Evolutionary conservation across 371 early-diverging fungal species (phyloP).

Genomic region (Polyrhizophydium stewartii): DNA sequence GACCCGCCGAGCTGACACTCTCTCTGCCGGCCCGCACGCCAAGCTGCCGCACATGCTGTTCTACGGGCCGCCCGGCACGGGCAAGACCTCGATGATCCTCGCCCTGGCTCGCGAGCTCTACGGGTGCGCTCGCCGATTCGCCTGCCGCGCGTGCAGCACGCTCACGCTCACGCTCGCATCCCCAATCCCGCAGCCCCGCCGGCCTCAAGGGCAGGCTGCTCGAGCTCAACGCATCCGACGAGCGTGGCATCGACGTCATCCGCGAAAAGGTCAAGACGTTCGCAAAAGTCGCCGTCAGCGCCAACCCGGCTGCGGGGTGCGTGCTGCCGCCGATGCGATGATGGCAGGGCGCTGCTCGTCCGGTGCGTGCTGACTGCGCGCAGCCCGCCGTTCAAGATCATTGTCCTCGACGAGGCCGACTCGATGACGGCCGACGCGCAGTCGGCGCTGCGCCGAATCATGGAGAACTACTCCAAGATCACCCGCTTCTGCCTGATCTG

Average conservation of each 20-base stretch:
- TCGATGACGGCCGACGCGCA: slow-evolving; percentile 99
- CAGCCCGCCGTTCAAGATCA: slow-evolving; percentile 89
- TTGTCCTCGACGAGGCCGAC: slow-evolving; percentile 99
- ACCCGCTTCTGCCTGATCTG: slow-evolving; percentile 98
- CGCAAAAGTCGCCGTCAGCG: slow-evolving; percentile 72
- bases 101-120: slow-evolving; percentile 88
- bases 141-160: not conserved
- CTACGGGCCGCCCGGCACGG: slow-evolving; percentile 97
- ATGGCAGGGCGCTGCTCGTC: not conserved
- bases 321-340: not conserved
- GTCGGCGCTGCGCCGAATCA: slow-evolving; percentile 96
- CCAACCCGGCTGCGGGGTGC: slow-evolving; percentile 62
- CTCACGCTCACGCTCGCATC: not conserved
- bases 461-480: slow-evolving; percentile 94
- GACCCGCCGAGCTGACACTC: too few relatives aligned
- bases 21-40: too few relatives aligned
- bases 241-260: slow-evolving; percentile 99
- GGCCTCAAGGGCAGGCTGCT: not conserved
- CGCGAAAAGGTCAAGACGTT: slow-evolving; percentile 97
- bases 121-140: slow-evolving; percentile 28
- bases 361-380: not conserved
- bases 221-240: slow-evolving; percentile 92
- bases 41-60: slow-evolving; percentile 97
- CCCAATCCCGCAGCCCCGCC: not conserved
- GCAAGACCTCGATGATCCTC: slow-evolving; percentile 96